Percentiles rank a stretch among this genome's conserved stretches.
Evolutionary conservation across 805 yeast genomes (phyloP).

Genomic region (Candida verbasci): DNA sequence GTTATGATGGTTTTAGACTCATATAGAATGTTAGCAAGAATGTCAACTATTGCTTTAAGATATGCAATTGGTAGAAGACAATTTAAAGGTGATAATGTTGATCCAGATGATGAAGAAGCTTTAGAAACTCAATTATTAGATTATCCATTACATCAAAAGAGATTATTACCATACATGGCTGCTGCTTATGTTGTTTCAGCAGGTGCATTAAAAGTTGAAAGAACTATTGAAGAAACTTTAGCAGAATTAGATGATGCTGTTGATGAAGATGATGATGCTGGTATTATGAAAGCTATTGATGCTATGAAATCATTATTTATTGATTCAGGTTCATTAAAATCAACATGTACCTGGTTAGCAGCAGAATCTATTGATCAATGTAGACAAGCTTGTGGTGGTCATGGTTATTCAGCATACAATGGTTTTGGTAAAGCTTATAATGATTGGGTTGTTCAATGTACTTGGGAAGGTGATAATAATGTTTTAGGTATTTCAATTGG

Average conservation of each 20-base stretch:
- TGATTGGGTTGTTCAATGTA: conserved; percentile 46
- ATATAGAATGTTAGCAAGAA: conserved; percentile 38
- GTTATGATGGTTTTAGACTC: conserved; percentile 43
- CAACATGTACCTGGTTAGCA: conserved; percentile 42
- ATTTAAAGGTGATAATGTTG: conserved; percentile 30
- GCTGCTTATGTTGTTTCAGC: conserved; percentile 32
- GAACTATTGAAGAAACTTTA: conserved; percentile 26
- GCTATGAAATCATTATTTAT: conserved; percentile 40
- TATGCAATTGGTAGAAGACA: conserved; percentile 46
- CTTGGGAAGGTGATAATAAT: conserved; percentile 49
- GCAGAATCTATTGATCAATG: conserved; percentile 38
- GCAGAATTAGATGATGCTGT: conserved; percentile 35
- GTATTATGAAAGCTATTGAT: conserved; percentile 27
- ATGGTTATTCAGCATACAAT: conserved; percentile 41
- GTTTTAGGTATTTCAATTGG: conserved; percentile 41
- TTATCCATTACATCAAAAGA: conserved; percentile 43
- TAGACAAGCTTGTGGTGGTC: conserved; percentile 47
- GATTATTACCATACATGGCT: conserved; percentile 43
- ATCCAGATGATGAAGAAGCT: conserved; percentile 15
- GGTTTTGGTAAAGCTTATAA: conserved; percentile 43
- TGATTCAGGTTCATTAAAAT: conserved; percentile 42
- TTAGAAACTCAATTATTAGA: conserved; percentile 40
- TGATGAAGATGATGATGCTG: conserved; percentile 24
- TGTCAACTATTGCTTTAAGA: conserved; percentile 40
- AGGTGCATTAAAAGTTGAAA: conserved; percentile 37